These are phyloP conservation scores for Niveomyces coronatus DNA, from an alignment of 2,329 filamentous ascomycete species.

Conservation along the genomic window DNA sequence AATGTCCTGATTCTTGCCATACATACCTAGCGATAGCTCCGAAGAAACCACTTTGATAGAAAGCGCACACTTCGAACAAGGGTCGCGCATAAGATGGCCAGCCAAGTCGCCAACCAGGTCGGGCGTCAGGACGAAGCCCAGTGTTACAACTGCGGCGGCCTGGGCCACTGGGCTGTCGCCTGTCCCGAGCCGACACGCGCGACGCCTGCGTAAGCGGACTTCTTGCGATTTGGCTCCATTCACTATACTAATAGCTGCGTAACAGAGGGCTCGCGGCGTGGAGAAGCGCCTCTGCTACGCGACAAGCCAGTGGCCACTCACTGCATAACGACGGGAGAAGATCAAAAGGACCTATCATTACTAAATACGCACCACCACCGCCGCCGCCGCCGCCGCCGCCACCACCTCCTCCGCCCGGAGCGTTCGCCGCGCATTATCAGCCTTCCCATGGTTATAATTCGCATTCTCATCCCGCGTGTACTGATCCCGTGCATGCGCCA, in stretches of 20 bases:
- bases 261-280: conserved; percentile 26
- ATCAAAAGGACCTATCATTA: conserved; percentile 14
- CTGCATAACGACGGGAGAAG: conserved; percentile 22
- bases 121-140: conserved; percentile 26
- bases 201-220: conserved; percentile 38
- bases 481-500: conserved; percentile 5
- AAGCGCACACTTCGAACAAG: too few relatives aligned
- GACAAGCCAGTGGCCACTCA: conserved; percentile 18
- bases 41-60: neutral
- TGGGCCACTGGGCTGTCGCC: conserved; percentile 41
- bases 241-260: conserved; percentile 10
- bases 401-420: conserved; percentile 14
- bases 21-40: neutral
- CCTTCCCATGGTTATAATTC: conserved; percentile 14
- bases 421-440: conserved; percentile 18
- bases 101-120: conserved; percentile 18
- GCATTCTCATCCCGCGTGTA: conserved; percentile 1
- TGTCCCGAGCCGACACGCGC: conserved; percentile 40
- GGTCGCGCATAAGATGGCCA: conserved; percentile 19
- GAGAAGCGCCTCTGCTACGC: conserved; percentile 22
- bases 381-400: conserved; percentile 16
- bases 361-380: conserved; percentile 13
- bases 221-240: conserved; percentile 1
- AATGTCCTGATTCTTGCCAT: neutral
- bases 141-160: conserved; percentile 45